These are phyloP conservation scores for Geotrichum macrosporum DNA, from an alignment of 1,139 yeast genomes.

Conservation along the genomic window DNA sequence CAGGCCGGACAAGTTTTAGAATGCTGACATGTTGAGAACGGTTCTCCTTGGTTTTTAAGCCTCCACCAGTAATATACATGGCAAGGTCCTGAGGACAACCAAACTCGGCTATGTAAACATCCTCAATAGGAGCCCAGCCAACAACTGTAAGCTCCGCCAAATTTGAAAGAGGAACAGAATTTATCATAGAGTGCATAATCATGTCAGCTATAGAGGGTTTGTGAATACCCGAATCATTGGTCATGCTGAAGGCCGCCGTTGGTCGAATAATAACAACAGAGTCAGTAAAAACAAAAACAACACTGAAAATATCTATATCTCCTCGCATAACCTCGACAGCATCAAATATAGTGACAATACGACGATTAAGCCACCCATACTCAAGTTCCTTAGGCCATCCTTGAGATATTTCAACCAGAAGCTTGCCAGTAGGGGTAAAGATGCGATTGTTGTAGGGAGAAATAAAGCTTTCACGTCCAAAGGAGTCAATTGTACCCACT, in stretches of 20 bases:
- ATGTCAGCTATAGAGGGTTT: constrained; percentile 69
- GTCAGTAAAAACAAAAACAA: constrained; percentile 77
- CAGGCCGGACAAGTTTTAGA: constrained; percentile 34
- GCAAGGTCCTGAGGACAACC: constrained; percentile 24
- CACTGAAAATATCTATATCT: constrained; percentile 39
- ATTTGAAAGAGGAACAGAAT: constrained; percentile 71
- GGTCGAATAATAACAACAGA: constrained; percentile 57
- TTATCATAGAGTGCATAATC: constrained; percentile 82
- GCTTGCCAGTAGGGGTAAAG: constrained; percentile 87
- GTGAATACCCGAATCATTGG: constrained; percentile 40
- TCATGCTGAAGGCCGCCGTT: constrained; percentile 33
- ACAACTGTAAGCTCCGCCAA: constrained; percentile 67
- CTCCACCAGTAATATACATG: constrained; percentile 22
- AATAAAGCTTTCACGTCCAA: constrained; percentile 47
- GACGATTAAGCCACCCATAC: constrained; percentile 80
- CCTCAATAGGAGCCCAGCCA: constrained; percentile 64
- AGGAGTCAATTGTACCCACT: constrained; percentile 69
- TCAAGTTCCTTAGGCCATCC: constrained; percentile 87
- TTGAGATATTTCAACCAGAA: constrained; percentile 74
- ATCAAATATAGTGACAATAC: constrained; percentile 80
- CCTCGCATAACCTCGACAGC: constrained; percentile 43
- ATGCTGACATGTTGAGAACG: constrained; percentile 11
- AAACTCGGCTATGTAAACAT: constrained; percentile 37
- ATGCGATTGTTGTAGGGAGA: constrained; percentile 58
- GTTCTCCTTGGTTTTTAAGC: constrained; percentile 15